Percentiles rank a stretch among this genome's conserved stretches.
These are phyloP conservation scores for Taphrina confusa DNA, from an alignment of 1,139 yeast species.

Conservation along the genomic window DNA sequence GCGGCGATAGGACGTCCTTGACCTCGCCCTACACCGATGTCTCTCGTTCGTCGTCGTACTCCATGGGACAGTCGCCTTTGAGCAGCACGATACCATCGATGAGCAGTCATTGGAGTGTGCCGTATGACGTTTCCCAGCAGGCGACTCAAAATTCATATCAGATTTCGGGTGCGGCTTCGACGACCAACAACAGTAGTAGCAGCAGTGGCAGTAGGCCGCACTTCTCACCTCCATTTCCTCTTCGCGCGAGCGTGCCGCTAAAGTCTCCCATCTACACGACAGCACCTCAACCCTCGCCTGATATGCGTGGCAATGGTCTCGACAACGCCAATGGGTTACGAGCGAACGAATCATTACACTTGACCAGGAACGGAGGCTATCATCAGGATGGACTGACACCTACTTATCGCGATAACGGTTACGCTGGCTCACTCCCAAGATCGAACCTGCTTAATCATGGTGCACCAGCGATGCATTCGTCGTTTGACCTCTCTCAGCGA, in stretches of 20 bases:
- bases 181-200: neutral
- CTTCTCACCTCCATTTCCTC: conserved; percentile 17
- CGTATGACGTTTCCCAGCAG: conserved; percentile 7
- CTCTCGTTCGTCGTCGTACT: conserved; percentile 10
- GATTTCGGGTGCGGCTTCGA: neutral
- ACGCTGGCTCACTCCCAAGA: neutral
- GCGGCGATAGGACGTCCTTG: conserved; percentile 5
- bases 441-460: neutral
- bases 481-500: neutral
- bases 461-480: neutral
- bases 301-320: neutral
- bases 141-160: conserved; percentile 9
- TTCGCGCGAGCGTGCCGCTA: neutral
- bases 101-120: conserved; percentile 7
- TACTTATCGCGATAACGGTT: neutral
- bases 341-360: conserved; percentile 2
- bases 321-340: neutral
- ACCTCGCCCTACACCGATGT: conserved; percentile 4
- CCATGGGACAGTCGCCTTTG: neutral
- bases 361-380: neutral
- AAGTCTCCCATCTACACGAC: conserved; percentile 6
- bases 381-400: neutral
- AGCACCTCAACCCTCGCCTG: neutral
- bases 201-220: neutral
- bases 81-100: conserved; percentile 3